phyloP scores from a whole-genome alignment of 495 filamentous ascomycete genomes.

The Tetracladium marchalianum region DNA sequence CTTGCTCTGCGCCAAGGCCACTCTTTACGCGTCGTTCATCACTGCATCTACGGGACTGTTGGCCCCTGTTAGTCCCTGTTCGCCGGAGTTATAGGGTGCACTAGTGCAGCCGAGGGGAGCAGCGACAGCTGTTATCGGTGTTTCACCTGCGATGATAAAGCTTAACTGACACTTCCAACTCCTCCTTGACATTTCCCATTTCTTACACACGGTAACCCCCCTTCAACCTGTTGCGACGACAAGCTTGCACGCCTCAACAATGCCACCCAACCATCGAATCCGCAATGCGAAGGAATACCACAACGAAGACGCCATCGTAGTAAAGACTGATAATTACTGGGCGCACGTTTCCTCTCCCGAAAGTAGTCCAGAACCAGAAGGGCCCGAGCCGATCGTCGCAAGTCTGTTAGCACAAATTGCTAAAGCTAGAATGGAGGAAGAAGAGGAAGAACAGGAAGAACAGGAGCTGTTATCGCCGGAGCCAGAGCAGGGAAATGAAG shows the following conservation, averaged over 20 bases:
- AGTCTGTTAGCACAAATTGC: constrained; percentile 13
- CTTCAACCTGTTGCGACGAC: neutral
- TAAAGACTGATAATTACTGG: constrained; percentile 14
- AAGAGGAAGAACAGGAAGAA: too few species aligned
- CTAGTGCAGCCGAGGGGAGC: too few species aligned
- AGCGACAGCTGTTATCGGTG: too few species aligned
- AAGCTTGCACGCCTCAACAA: neutral
- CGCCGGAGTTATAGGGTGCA: too few species aligned
- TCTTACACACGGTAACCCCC: neutral
- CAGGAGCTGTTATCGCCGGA: constrained; percentile 12
- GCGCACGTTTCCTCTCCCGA: constrained; percentile 12
- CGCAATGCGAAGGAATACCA: constrained; percentile 7
- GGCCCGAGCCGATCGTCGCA: constrained; percentile 2
- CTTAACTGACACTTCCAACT: too few species aligned
- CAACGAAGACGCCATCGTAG: constrained; percentile 15
- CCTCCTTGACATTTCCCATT: neutral
- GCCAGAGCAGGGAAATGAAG: constrained; percentile 3
- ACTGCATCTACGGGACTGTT: too few species aligned
- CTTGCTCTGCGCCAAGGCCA: too few species aligned
- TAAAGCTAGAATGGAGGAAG: constrained; percentile 1
- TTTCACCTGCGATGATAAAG: too few species aligned
- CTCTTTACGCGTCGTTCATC: too few species aligned
- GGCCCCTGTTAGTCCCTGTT: too few species aligned
- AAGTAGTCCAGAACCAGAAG: constrained; percentile 8
- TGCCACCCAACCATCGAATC: constrained; percentile 6